Percentiles rank a stretch among this genome's conserved stretches.
phyloP scores from a whole-genome alignment of 179 eudicot genomes.

The Beta lomatogona region DNA sequence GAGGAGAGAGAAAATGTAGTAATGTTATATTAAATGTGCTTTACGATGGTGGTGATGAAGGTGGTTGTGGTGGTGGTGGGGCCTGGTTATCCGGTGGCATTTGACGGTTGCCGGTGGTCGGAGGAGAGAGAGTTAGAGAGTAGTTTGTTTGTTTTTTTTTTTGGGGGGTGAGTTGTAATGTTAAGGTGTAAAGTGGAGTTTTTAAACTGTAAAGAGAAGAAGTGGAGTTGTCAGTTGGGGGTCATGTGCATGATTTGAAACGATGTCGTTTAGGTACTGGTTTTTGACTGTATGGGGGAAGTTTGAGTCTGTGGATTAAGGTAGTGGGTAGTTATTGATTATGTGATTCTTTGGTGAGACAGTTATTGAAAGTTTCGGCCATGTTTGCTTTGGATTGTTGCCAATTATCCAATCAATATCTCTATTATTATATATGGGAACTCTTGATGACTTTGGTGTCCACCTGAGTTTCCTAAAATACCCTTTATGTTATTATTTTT shows the following conservation, averaged over 20 bases:
- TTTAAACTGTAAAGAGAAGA: conserved; percentile 24
- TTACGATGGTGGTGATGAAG: background rate
- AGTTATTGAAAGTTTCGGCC: background rate
- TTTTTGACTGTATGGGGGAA: background rate
- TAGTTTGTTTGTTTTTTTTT: no score
- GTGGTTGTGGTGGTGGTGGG: conserved; percentile 25
- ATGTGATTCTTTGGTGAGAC: conserved; percentile 14
- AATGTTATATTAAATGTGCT: background rate
- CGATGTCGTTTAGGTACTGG: conserved; percentile 12
- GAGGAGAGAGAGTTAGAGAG: background rate
- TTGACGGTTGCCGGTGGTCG: conserved; percentile 26
- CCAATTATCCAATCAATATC: background rate
- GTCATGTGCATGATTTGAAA: conserved; percentile 1
- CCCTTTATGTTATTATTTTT: no score
- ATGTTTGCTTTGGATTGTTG: background rate
- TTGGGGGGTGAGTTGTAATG: no score
- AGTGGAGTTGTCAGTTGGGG: conserved; percentile 18
- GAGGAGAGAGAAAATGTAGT: background rate
- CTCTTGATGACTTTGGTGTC: no score
- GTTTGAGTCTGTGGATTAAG: background rate
- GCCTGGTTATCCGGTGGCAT: conserved; percentile 33
- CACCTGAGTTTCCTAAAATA: no score
- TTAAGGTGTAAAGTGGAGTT: background rate
- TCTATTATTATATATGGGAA: no score
- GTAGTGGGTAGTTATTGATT: conserved; percentile 18